A percentile compares a stretch with the other conserved stretches of the same genome.
Conservation (phyloP, 2,329 filamentous ascomycete species). For the Stagonosporopsis rhizophila region DNA sequence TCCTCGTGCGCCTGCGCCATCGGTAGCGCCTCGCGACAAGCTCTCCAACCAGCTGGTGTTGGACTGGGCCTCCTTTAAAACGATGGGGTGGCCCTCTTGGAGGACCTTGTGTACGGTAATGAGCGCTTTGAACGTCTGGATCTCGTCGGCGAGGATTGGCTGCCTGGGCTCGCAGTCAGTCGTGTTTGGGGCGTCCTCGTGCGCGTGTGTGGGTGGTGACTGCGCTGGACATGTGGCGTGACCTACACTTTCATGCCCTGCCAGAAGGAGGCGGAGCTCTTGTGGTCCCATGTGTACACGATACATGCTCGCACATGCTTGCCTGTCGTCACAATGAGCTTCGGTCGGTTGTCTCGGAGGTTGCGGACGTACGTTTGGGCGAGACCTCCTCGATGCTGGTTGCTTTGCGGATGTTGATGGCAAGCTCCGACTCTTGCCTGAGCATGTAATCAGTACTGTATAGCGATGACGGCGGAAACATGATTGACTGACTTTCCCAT, state of each 20-base stretch:
- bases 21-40: conserved; percentile 80
- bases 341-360: conserved; percentile 14
- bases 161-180: conserved; percentile 65
- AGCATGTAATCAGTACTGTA: conserved; percentile 5
- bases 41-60: conserved; percentile 93
- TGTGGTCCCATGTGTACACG: conserved; percentile 99
- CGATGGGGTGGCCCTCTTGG: conserved; percentile 91
- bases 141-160: conserved; percentile 96
- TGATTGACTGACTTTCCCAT: conserved; percentile 64
- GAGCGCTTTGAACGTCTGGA: conserved; percentile 98
- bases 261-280: conserved; percentile 95
- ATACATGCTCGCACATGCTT: conserved; percentile 99
- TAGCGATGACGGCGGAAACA: not conserved
- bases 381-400: conserved; percentile 72
- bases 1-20: conserved; percentile 79
- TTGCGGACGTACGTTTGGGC: conserved; percentile 64
- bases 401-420: conserved; percentile 72
- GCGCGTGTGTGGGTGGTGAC: not conserved
- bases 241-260: conserved; percentile 95
- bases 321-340: conserved; percentile 54
- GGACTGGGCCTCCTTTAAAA: conserved; percentile 85
- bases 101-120: conserved; percentile 98
- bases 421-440: conserved; percentile 68
- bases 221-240: not conserved
- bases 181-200: not conserved